Conservation (phyloP, 257 asterid species). For the Apocynum venetum region DNA sequence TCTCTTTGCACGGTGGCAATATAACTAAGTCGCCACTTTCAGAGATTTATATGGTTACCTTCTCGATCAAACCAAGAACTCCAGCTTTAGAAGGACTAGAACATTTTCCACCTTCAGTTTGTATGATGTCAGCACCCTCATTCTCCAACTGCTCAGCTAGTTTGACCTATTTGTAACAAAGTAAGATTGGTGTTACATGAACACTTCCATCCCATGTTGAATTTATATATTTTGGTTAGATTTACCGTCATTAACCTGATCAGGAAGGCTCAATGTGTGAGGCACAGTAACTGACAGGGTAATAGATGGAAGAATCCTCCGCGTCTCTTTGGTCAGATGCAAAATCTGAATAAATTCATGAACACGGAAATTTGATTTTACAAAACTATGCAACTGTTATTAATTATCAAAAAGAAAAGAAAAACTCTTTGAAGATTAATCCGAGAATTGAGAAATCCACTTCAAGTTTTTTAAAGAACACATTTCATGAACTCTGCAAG, state of each 20-base stretch:
- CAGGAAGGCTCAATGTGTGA: conserved; percentile 84
- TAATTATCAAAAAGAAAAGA: too few relatives aligned
- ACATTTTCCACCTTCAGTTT: conserved; percentile 87
- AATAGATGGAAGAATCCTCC: conserved; percentile 59
- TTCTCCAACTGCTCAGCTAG: conserved; percentile 74
- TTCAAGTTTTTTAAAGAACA: too few relatives aligned
- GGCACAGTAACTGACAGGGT: conserved; percentile 84
- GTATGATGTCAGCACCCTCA: conserved; percentile 84
- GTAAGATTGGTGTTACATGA: not conserved
- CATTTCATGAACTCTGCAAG: not conserved
- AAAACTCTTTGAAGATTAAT: too few relatives aligned
- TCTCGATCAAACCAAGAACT: conserved; percentile 77
- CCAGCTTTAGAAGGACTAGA: conserved; percentile 75
- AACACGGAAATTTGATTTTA: not conserved
- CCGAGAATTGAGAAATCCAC: not conserved
- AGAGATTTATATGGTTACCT: conserved; percentile 32
- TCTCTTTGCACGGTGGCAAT: too few relatives aligned
- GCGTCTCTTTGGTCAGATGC: conserved; percentile 62
- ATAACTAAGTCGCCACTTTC: too few relatives aligned
- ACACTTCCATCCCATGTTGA: not conserved
- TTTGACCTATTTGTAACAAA: conserved; percentile 43
- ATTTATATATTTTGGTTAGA: not conserved
- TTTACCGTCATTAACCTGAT: conserved; percentile 50
- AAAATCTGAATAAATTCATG: conserved; percentile 47
- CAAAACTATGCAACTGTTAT: not conserved